Conservation (phyloP, 139 green algal genomes). For the Diplosphaera chodatii region DNA sequence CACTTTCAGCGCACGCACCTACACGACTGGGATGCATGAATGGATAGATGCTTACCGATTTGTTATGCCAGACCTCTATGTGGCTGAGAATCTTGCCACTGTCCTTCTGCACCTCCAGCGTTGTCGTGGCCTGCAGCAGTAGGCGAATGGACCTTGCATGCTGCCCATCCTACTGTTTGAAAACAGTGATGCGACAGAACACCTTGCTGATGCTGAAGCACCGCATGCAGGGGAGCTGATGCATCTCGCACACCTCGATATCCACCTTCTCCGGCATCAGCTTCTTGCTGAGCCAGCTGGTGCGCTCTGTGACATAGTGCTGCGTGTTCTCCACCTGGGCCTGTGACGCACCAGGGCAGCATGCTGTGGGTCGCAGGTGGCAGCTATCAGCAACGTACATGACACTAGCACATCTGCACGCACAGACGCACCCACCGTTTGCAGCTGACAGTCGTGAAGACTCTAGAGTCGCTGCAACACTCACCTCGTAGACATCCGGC, state of each 20-base stretch:
- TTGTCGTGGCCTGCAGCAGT: background rate
- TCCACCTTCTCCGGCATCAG: background rate
- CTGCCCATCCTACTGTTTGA: no score
- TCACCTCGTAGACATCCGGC: background rate
- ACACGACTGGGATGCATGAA: no score
- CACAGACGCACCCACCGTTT: no score
- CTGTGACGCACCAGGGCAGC: background rate
- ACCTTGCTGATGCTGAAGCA: no score
- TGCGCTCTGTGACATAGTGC: background rate
- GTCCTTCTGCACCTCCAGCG: background rate
- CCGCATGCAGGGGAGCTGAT: no score
- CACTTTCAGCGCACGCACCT: no score
- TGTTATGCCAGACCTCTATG: background rate
- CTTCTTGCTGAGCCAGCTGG: background rate
- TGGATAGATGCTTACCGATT: background rate
- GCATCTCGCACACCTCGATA: background rate
- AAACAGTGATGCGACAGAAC: no score
- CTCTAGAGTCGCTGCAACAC: no score
- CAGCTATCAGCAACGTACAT: background rate
- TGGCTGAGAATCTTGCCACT: background rate
- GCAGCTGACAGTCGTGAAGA: no score
- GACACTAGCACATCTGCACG: background rate
- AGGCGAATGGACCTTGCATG: no score
- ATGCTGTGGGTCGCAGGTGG: no score
- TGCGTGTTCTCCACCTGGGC: background rate